Conservation (phyloP, 768 basidiomycete genomes). For the Basidioascus undulatus region DNA sequence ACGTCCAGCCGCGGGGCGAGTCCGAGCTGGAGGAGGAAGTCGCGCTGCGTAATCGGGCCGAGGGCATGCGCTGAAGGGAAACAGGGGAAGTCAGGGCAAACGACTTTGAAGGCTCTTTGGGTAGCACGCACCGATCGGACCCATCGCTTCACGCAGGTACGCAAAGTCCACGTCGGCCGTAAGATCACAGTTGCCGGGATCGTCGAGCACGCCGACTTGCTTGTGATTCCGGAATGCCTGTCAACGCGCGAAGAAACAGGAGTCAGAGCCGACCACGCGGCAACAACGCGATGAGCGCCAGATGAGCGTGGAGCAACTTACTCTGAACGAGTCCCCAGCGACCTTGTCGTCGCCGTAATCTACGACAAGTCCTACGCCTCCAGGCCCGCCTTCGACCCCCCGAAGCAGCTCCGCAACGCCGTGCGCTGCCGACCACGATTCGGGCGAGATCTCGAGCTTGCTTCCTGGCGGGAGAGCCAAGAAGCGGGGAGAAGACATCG, state of each 20-base stretch:
- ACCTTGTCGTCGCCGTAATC: slow-evolving; percentile 65
- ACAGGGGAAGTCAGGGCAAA: neutral
- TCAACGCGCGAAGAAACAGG: neutral
- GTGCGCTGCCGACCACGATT: slow-evolving; percentile 41
- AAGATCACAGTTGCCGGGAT: slow-evolving; percentile 69
- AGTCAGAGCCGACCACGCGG: neutral
- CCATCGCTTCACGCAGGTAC: slow-evolving; percentile 54
- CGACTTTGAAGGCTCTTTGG: neutral
- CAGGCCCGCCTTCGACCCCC: slow-evolving; percentile 5
- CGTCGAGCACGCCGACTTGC: slow-evolving; percentile 58
- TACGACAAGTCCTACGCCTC: slow-evolving; percentile 42
- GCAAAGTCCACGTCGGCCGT: slow-evolving; percentile 96
- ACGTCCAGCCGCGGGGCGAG: slow-evolving; percentile 37
- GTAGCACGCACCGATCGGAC: slow-evolving; percentile 30
- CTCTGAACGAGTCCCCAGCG: slow-evolving; percentile 55
- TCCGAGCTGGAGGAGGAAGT: slow-evolving; percentile 60
- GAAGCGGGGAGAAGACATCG: slow-evolving; percentile 37
- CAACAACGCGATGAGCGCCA: neutral
- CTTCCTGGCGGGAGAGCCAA: slow-evolving; percentile 38
- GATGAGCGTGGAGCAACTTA: slow-evolving; percentile 20
- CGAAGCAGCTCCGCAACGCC: slow-evolving; percentile 39
- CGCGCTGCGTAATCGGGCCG: slow-evolving; percentile 48
- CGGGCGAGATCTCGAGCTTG: slow-evolving; percentile 56
- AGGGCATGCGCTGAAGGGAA: slow-evolving; percentile 23
- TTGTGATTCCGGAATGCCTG: slow-evolving; percentile 79